phyloP scores from a whole-genome alignment of 352 stramenopile species.

The Pythium pyrilobum region DNA sequence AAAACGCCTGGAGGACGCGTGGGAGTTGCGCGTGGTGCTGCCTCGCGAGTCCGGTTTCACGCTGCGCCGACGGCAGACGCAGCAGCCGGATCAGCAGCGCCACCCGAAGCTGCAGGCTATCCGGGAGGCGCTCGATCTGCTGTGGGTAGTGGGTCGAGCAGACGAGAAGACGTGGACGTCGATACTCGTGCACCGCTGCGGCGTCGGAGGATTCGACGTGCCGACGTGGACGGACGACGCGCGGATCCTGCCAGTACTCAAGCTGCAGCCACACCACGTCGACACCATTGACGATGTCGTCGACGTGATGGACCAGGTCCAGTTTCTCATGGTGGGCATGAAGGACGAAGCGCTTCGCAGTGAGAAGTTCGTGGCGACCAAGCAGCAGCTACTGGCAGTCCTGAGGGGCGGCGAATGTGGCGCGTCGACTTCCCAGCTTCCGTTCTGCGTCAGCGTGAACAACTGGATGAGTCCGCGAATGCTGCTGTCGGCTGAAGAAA shows the following conservation, averaged over 20 bases:
- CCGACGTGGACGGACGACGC: slow-evolving; percentile 24
- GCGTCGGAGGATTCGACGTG: slow-evolving; percentile 24
- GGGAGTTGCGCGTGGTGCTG: slow-evolving; percentile 2
- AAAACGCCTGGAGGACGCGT: background rate
- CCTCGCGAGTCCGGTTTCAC: slow-evolving; percentile 1
- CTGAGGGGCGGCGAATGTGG: background rate
- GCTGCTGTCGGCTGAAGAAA: background rate
- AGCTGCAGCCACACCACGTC: slow-evolving; percentile 14
- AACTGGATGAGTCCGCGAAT: slow-evolving; percentile 6
- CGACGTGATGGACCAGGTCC: background rate
- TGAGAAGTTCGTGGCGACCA: background rate
- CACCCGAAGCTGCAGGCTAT: background rate
- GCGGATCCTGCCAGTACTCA: slow-evolving; percentile 18
- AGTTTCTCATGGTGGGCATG: background rate
- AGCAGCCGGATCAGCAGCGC: background rate
- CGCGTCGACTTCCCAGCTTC: background rate
- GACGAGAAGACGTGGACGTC: slow-evolving; percentile 32
- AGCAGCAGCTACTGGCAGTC: background rate
- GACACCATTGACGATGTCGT: background rate
- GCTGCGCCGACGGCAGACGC: background rate
- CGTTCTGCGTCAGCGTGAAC: background rate
- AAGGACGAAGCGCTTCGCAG: background rate
- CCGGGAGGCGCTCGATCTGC: slow-evolving; percentile 32
- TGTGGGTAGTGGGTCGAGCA: slow-evolving; percentile 26
- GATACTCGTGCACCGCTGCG: slow-evolving; percentile 25